Evolutionary conservation across 2,329 filamentous ascomycete species (phyloP), one percentile per base, ranked within the genome.

Genomic region (Neopestalotiopsis rosae): DNA sequence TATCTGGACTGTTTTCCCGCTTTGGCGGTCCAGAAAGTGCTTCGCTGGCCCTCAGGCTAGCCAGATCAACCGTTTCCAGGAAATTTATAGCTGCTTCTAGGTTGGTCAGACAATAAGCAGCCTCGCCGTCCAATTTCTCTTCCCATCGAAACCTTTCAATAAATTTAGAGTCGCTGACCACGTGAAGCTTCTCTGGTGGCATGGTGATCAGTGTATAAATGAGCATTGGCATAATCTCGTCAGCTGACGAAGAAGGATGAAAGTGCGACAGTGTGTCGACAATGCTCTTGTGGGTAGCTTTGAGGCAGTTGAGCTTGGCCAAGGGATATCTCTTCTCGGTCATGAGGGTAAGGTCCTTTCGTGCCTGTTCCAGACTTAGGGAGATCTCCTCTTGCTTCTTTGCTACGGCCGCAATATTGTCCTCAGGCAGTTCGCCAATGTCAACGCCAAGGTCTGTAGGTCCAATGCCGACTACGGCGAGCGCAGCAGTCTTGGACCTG

Each of bases 161-260:
- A 78, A 98, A 99, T 74, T 92, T 90, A n/a, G 97, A 85, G 78
- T 99, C 97, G 83, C 95, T 98, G 76, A 97, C 94, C 67, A 95
- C 92, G 79, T 95, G 93, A 62, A 98, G 91, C 42, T 91, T 89
- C 79, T 96, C 93, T 0, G 95, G 92, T 0, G 94, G 92, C 59
- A 95, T 91, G 2, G 94, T 98, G 77, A 99, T 97, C 70, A 99
- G 88, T 0, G 94, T 94, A 82, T 97, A 99, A 71, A 99, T 99
- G 71, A 99, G 87, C 80, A 97, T 97, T 0, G 96, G 96, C 79
- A 99, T 90, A 67, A 99, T 97, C 81, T 98, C 96, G 77, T 99
- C 96, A 2, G 96, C 96, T 1, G 96, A 98, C 0, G 96, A 97
- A 0, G 95, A 90, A 20, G 88, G 89, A 71, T 90, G 89, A 69